Conservation (phyloP, 148 eudicot genomes). For the Selenicereus undatus region DNA sequence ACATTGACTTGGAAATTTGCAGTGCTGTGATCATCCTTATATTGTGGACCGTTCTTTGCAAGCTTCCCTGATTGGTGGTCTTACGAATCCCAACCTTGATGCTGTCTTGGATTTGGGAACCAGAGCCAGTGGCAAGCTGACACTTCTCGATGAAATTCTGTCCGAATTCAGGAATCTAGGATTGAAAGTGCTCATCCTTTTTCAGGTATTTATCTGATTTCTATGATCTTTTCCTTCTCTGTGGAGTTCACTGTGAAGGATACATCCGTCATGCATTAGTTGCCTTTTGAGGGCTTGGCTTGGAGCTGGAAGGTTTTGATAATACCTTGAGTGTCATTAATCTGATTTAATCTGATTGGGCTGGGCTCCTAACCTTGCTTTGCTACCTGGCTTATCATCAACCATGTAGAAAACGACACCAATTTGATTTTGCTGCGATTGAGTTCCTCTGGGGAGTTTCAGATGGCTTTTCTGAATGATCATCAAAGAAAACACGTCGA, state of each 20-base stretch:
- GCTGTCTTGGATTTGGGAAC: conserved; percentile 47
- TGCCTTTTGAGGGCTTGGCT: neutral
- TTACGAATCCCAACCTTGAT: conserved; percentile 13
- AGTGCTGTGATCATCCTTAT: conserved; percentile 94
- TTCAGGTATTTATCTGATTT: conserved; percentile 47
- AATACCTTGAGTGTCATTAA: neutral
- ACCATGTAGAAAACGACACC: neutral
- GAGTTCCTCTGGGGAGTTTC: neutral
- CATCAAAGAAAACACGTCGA: neutral
- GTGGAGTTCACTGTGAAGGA: neutral
- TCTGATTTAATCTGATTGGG: too few relatives aligned
- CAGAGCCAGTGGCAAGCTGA: conserved; percentile 68
- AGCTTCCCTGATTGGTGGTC: conserved; percentile 29
- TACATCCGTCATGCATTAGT: neutral
- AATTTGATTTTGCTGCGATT: neutral
- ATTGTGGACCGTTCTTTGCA: conserved; percentile 45
- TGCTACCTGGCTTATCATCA: too few relatives aligned
- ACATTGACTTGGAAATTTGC: conserved; percentile 24
- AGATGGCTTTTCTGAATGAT: neutral
- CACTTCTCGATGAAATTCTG: conserved; percentile 57
- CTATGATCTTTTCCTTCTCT: neutral
- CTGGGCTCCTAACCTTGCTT: too few relatives aligned
- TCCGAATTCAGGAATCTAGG: conserved; percentile 40
- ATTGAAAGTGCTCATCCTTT: conserved; percentile 58
- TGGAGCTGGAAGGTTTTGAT: neutral